These are phyloP conservation scores for Apiotrichum montevideense DNA, from an alignment of 1,284 basidiomycete species.

Conservation along the genomic window DNA sequence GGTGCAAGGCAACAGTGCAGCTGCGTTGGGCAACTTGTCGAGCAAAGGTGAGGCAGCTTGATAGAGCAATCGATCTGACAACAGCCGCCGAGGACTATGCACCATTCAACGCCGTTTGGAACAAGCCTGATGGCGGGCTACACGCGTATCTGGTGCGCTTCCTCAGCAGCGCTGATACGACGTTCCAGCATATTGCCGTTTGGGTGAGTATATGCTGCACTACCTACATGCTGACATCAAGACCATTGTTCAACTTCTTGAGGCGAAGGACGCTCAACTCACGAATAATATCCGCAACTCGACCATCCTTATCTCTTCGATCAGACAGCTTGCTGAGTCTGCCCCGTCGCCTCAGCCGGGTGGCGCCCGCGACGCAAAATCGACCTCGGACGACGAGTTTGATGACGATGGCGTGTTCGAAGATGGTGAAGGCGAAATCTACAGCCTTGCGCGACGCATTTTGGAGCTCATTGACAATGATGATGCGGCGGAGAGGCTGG, in stretches of 20 bases:
- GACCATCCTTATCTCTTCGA: constrained; percentile 70
- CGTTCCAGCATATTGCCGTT: constrained; percentile 99
- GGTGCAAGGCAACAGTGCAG: constrained; percentile 97
- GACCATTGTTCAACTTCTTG: constrained; percentile 93
- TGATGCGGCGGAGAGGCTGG: constrained; percentile 10
- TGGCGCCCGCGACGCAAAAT: not conserved
- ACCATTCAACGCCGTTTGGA: constrained; percentile 97
- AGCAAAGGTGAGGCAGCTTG: constrained; percentile 64
- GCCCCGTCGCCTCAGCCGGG: constrained; percentile 58
- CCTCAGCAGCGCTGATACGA: constrained; percentile 90
- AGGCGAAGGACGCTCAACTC: constrained; percentile 86
- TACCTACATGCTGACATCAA: constrained; percentile 11
- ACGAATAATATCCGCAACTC: constrained; percentile 83
- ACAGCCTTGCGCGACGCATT: constrained; percentile 73
- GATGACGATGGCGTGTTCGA: constrained; percentile 67
- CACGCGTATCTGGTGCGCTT: constrained; percentile 93
- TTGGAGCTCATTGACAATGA: constrained; percentile 66
- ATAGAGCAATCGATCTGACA: not conserved
- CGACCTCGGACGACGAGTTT: constrained; percentile 54
- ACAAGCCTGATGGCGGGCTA: constrained; percentile 93
- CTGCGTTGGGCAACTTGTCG: constrained; percentile 93
- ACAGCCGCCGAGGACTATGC: constrained; percentile 86
- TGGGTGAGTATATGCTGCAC: constrained; percentile 53
- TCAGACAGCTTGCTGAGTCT: constrained; percentile 70
- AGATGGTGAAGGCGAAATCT: constrained; percentile 60